Evolutionary conservation across 768 basidiomycete species (phyloP).

Genomic region (Podaxis sp.): DNA sequence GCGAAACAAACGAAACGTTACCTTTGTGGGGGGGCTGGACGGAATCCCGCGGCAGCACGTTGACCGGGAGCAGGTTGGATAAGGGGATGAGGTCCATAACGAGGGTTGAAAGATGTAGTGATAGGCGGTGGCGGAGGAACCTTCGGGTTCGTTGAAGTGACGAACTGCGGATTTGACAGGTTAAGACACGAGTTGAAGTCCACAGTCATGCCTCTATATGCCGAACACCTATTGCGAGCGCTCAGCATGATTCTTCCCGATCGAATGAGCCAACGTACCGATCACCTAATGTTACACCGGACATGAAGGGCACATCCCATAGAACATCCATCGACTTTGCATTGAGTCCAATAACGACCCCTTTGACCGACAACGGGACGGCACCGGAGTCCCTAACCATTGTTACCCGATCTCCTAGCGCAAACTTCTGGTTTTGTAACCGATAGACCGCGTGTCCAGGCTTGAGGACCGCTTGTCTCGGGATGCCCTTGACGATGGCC

Average conservation of each 20-base stretch:
- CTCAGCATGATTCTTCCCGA: not conserved
- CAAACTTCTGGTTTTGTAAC: conserved; percentile 84
- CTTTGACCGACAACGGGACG: conserved; percentile 88
- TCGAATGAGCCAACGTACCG: conserved; percentile 44
- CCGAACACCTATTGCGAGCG: conserved; percentile 65
- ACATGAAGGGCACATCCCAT: conserved; percentile 96
- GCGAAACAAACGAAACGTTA: conserved; percentile 6
- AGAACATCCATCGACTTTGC: conserved; percentile 89
- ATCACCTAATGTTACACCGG: conserved; percentile 82
- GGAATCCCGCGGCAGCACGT: conserved; percentile 59
- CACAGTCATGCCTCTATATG: conserved; percentile 88
- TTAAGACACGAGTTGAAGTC: conserved; percentile 89
- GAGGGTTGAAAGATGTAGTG: conserved; percentile 60
- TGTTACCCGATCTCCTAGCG: conserved; percentile 88
- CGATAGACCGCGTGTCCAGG: conserved; percentile 88
- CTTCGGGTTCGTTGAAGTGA: conserved; percentile 68
- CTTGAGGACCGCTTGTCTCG: conserved; percentile 90
- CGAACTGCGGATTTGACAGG: conserved; percentile 81
- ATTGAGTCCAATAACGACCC: conserved; percentile 89
- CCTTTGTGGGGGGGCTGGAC: conserved; percentile 48
- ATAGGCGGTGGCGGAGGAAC: conserved; percentile 45
- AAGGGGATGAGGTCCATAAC: conserved; percentile 62
- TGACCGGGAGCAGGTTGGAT: conserved; percentile 57
- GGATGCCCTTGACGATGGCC: conserved; percentile 91
- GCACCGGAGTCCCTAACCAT: conserved; percentile 96